phyloP scores from a whole-genome alignment of 2,329 filamentous ascomycete genomes.

The Penicillium rolfsii region DNA sequence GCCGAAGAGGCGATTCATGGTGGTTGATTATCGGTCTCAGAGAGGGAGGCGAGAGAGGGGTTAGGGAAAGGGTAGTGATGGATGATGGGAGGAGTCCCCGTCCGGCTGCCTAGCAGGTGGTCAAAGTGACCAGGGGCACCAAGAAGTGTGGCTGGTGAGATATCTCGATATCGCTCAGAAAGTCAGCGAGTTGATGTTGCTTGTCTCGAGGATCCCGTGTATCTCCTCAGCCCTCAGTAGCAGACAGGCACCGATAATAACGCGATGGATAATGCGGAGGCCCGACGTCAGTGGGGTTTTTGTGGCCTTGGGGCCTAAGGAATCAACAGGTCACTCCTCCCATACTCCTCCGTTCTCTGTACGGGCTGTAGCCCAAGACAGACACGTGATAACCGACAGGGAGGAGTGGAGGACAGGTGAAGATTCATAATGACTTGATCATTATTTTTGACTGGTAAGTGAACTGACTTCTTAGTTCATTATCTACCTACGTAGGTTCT shows the following conservation, averaged over 20 bases:
- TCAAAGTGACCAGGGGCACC: neutral
- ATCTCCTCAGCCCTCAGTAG: no score
- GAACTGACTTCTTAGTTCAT: no score
- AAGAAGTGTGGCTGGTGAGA: neutral
- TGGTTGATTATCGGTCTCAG: constrained; percentile 30
- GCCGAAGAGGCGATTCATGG: constrained; percentile 96
- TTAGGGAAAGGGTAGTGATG: neutral
- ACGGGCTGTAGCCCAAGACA: no score
- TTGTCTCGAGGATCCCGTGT: neutral
- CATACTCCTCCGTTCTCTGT: no score
- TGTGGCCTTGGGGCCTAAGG: constrained; percentile 14
- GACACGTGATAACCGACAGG: constrained; percentile 4
- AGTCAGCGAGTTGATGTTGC: neutral
- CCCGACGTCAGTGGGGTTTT: constrained; percentile 24
- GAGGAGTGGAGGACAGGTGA: neutral
- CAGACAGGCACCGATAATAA: constrained; percentile 20
- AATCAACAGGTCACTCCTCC: neutral
- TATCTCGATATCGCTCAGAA: neutral
- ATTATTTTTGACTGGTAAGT: no score
- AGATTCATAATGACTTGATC: constrained; percentile 1
- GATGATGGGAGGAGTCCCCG: neutral
- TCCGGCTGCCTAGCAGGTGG: neutral
- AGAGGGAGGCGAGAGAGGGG: constrained; percentile 4
- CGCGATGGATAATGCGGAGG: constrained; percentile 14
- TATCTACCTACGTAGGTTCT: no score